phyloP scores from a whole-genome alignment of 1,284 basidiomycete species.

The Apiotrichum laibachii region DNA sequence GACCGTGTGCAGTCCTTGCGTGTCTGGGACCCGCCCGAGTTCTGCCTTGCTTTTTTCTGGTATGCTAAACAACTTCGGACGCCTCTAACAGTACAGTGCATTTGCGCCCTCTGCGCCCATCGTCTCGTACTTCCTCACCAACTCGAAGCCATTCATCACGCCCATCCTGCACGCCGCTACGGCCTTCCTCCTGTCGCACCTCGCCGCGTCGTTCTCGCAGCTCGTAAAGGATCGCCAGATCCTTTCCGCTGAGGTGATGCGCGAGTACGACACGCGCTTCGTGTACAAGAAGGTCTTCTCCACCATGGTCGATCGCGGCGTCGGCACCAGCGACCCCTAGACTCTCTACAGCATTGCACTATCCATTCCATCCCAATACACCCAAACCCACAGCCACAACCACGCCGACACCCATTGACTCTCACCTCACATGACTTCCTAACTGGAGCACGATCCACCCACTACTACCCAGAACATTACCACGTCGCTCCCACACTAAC shows the following conservation, averaged over 20 bases:
- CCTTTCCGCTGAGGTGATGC: conserved; percentile 49
- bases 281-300: conserved; percentile 48
- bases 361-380: background rate
- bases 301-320: conserved; percentile 40
- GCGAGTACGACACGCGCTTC: conserved; percentile 50
- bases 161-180: conserved; percentile 36
- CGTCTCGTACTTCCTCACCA: conserved; percentile 38
- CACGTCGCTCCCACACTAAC: too few relatives aligned
- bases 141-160: conserved; percentile 38
- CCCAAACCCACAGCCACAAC: too few relatives aligned
- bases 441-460: too few relatives aligned
- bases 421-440: too few relatives aligned
- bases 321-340: conserved; percentile 39
- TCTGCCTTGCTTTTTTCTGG: conserved; percentile 51
- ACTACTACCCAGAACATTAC: too few relatives aligned
- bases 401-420: too few relatives aligned
- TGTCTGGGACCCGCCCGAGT: conserved; percentile 51
- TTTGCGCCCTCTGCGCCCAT: conserved; percentile 41
- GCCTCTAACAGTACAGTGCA: conserved; percentile 27
- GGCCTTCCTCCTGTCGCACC: conserved; percentile 36
- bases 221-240: conserved; percentile 49
- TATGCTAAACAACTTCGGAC: conserved; percentile 19
- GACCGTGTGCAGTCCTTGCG: conserved; percentile 44
- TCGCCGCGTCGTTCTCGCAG: conserved; percentile 38
- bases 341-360: background rate